A percentile compares a stretch with the other conserved stretches of the same genome.
Evolutionary conservation across 345 rosid species (phyloP).

Genomic region (Eucalyptus tenuipes): DNA sequence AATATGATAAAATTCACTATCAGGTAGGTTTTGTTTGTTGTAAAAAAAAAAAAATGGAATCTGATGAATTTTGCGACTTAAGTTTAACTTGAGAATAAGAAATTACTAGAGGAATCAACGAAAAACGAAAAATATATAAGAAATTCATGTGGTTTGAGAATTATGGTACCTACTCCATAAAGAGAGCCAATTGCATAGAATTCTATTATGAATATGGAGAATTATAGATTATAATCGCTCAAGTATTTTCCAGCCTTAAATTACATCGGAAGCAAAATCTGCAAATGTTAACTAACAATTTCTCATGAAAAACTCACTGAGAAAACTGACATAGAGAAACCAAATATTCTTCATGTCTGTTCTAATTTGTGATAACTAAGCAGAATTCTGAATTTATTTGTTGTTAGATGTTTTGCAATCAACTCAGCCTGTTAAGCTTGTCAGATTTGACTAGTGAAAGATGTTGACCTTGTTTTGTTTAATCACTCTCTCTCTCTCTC

Average conservation of each 20-base stretch:
- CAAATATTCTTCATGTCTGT: neutral
- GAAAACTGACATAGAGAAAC: neutral
- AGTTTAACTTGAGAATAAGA: neutral
- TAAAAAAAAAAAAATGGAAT: neutral
- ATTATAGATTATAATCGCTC: neutral
- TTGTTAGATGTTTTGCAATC: neutral
- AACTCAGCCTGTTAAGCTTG: neutral
- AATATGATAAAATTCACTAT: neutral
- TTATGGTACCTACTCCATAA: neutral
- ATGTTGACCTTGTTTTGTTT: neutral
- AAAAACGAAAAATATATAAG: neutral
- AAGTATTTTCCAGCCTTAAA: neutral
- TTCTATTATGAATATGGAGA: neutral
- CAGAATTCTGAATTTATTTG: neutral
- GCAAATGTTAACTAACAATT: neutral
- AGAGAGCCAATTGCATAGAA: neutral
- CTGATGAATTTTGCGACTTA: neutral
- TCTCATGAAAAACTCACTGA: neutral
- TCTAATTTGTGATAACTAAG: neutral
- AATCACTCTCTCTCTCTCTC: neutral
- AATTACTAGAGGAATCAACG: neutral
- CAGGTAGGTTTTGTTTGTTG: neutral
- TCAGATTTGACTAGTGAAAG: neutral
- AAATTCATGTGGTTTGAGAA: neutral
- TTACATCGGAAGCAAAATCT: neutral